phyloP scores from a whole-genome alignment of 768 basidiomycete genomes.

The Auriscalpium microsporum region DNA sequence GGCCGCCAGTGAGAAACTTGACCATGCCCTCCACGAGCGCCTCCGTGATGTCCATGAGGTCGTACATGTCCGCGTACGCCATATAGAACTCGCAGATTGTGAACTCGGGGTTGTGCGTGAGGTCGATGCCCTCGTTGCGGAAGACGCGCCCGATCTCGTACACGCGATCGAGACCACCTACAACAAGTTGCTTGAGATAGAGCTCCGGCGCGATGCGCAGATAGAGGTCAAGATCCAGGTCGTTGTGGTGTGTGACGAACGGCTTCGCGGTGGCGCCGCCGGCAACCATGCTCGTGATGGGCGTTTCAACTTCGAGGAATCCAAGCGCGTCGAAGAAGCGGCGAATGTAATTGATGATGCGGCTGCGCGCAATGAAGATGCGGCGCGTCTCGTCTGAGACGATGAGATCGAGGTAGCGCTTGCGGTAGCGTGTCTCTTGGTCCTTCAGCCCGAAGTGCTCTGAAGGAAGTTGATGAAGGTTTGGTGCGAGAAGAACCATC shows the following conservation, averaged over 20 bases:
- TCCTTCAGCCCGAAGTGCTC: slow-evolving; percentile 93
- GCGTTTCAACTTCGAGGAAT: slow-evolving; percentile 98
- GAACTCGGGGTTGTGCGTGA: slow-evolving; percentile 99
- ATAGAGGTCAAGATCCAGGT: slow-evolving; percentile 92
- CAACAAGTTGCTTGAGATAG: slow-evolving; percentile 95
- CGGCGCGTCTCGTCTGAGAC: slow-evolving; percentile 83
- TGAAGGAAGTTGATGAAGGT: slow-evolving; percentile 92
- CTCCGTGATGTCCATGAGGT: slow-evolving; percentile 97
- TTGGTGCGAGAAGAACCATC: slow-evolving; percentile 87
- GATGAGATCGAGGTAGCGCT: slow-evolving; percentile 98
- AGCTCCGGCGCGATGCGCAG: slow-evolving; percentile 97
- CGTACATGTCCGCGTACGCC: slow-evolving; percentile 99
- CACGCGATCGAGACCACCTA: slow-evolving; percentile 94
- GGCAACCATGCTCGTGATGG: slow-evolving; percentile 93
- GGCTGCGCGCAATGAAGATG: slow-evolving; percentile 84
- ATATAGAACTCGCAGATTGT: slow-evolving; percentile 99
- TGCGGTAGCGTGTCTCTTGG: slow-evolving; percentile 94
- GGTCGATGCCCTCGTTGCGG: slow-evolving; percentile 96
- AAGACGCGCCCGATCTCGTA: slow-evolving; percentile 98
- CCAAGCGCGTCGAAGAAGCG: slow-evolving; percentile 84
- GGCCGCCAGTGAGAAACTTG: slow-evolving; percentile 73
- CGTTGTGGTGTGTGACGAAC: slow-evolving; percentile 98
- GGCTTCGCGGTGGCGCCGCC: slow-evolving; percentile 99
- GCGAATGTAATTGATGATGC: slow-evolving; percentile 88
- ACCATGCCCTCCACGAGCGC: slow-evolving; percentile 84